Evolutionary conservation across 2,329 filamentous ascomycete species (phyloP).

Genomic region (Dactylonectria estremocensis): DNA sequence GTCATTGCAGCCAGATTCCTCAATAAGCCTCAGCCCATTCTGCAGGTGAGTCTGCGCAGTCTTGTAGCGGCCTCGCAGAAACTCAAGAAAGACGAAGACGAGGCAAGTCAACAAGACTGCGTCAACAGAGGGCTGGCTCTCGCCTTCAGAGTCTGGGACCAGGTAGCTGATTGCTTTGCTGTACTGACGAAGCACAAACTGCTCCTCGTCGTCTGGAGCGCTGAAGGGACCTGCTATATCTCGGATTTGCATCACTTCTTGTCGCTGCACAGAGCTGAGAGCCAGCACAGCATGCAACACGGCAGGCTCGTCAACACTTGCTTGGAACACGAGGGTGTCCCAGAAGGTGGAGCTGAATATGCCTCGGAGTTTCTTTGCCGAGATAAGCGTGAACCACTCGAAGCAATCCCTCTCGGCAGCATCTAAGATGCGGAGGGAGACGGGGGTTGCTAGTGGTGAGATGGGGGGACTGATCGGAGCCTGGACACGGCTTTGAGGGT

Average conservation of each 20-base stretch:
- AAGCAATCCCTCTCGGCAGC: constrained; percentile 37
- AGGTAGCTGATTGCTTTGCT: constrained; percentile 55
- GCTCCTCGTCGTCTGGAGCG: constrained; percentile 32
- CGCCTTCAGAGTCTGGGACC: constrained; percentile 47
- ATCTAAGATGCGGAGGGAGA: constrained; percentile 21
- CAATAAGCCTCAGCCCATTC: constrained; percentile 58
- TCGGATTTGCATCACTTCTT: constrained; percentile 17
- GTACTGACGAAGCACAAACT: constrained; percentile 54
- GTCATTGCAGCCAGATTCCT: constrained; percentile 33
- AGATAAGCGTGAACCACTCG: constrained; percentile 55
- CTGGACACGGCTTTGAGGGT: not conserved
- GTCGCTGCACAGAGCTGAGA: constrained; percentile 53
- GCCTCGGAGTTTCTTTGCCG: constrained; percentile 54
- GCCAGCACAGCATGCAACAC: constrained; percentile 58
- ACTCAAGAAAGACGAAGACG: constrained; percentile 55
- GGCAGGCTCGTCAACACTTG: constrained; percentile 54
- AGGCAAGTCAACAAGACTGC: constrained; percentile 57
- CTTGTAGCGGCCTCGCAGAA: constrained; percentile 54
- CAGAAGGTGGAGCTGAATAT: constrained; percentile 58
- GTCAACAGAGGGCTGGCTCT: constrained; percentile 49
- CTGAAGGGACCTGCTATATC: not conserved
- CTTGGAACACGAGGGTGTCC: constrained; percentile 57
- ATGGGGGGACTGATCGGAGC: not conserved
- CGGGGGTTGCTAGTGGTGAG: not conserved
- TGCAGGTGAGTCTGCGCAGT: constrained; percentile 58